Base-by-base conservation (phyloP, 2,329 filamentous ascomycete species). In the Monascus ruber region DNA sequence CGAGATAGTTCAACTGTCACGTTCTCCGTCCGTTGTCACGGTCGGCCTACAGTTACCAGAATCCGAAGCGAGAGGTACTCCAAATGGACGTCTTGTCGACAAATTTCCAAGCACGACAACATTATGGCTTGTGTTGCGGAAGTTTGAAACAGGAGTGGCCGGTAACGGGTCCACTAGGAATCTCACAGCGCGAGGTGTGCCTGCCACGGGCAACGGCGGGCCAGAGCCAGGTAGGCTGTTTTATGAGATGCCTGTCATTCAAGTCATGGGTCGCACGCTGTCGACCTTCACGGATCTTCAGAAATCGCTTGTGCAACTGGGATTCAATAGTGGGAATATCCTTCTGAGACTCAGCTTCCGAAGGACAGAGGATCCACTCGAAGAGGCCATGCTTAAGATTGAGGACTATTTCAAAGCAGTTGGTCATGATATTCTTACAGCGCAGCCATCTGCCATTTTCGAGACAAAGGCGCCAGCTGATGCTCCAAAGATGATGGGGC, bases 21-120 rank as follows among this genome's bases (percentile, higher is more conserved):
- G 85, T 41, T 91, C 87, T 0, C 83, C 88, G 0, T 81, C 85
- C 1, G 82, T 83, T 35, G 82, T 98, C 40, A 87, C 83, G 32
- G 82, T 98, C 33, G 89, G 85, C n/a, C 69, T 98, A 8, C 85
- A 94, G 56, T 69, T 95, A 26, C 85, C 86, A 3, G 73, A 80
- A 29, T 76, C 79, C 24, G 83, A 91, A 55, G 77, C 74, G 17
- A 69, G 68, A 34, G 69, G 73, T 36, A 70, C 74, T 17, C 73
- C 79, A 1, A 77, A 76, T 47, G 77, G 79, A 24, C 78, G 87
- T 26, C 64, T 94, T 32, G 77, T 79, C 40, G 81, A 91, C 57
- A 94, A 91, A 56, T 87, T 96, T 44, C 80, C 88, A 1, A 94
- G 84, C 60, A 83, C 85, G 48, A 85, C 85, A 29, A 85, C 86